Conservation (phyloP, 495 filamentous ascomycete genomes). For the Daldinia bambusicola region DNA sequence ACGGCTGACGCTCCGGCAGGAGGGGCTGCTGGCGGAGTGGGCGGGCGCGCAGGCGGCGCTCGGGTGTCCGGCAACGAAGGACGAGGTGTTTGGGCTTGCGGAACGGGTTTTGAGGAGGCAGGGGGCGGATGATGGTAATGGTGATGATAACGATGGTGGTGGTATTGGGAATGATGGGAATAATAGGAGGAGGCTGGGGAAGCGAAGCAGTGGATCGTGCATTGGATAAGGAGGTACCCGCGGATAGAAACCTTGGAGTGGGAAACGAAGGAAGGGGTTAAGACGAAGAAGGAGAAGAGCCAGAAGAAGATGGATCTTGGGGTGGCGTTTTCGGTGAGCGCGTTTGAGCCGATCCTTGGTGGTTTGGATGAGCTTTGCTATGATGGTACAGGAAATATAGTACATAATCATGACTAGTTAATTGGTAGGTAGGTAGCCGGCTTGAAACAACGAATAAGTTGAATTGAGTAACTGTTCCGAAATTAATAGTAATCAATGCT, state of each 20-base stretch:
- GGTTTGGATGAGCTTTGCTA: constrained; percentile 15
- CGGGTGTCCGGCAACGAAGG: constrained; percentile 31
- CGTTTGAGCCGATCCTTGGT: constrained; percentile 18
- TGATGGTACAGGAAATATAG: background rate
- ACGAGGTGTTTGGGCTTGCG: constrained; percentile 29
- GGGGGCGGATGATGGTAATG: constrained; percentile 6
- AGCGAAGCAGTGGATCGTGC: constrained; percentile 40
- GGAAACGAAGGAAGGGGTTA: constrained; percentile 14
- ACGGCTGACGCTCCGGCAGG: constrained; percentile 29
- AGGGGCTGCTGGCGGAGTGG: constrained; percentile 36
- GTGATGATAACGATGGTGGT: background rate
- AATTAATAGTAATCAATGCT: no score
- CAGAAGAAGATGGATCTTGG: constrained; percentile 2
- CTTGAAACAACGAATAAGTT: no score
- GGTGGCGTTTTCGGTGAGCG: constrained; percentile 2
- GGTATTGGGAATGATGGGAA: no score
- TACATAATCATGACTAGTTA: background rate
- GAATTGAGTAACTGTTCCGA: no score
- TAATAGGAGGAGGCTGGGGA: constrained; percentile 13
- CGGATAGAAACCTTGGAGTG: constrained; percentile 32
- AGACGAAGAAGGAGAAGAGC: constrained; percentile 7
- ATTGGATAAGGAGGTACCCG: constrained; percentile 39
- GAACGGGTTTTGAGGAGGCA: constrained; percentile 28
- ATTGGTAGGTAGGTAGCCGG: no score
- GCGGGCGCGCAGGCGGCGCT: constrained; percentile 29